A percentile compares a stretch with the other conserved stretches of the same genome.
Conservation (phyloP, 192 early-diverging fungal species). For the Diversispora eburnea region DNA sequence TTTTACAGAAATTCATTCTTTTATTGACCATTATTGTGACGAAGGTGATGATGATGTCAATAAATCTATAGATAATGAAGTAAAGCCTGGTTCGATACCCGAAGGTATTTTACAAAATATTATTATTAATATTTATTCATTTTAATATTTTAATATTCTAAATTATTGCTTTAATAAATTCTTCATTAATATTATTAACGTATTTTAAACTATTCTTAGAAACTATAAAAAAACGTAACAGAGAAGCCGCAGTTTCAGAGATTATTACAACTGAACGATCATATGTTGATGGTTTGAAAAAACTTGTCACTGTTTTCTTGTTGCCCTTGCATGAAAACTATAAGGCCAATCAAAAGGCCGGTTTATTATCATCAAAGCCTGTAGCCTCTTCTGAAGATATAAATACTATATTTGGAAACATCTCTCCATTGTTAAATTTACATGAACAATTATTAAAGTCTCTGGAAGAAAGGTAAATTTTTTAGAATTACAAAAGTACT, state of each 20-base stretch:
- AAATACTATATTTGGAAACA: slow-evolving; percentile 21
- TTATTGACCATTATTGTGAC: too few relatives aligned
- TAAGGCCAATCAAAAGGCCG: slow-evolving; percentile 21
- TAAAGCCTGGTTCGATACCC: too few relatives aligned
- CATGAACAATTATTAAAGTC: slow-evolving; percentile 22
- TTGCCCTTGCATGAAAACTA: slow-evolving; percentile 42
- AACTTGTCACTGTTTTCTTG: slow-evolving; percentile 55
- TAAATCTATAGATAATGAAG: too few relatives aligned
- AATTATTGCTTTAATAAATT: too few relatives aligned
- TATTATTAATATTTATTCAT: too few relatives aligned
- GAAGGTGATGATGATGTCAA: too few relatives aligned
- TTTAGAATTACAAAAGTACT: not conserved
- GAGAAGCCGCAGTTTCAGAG: slow-evolving; percentile 54
- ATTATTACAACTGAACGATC: slow-evolving; percentile 81
- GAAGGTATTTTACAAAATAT: too few relatives aligned
- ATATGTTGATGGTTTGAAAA: slow-evolving; percentile 78
- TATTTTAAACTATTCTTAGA: not conserved
- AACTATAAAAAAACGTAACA: slow-evolving; percentile 5
- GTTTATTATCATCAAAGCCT: slow-evolving; percentile 20
- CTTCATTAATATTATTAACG: too few relatives aligned
- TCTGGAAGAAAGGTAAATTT: slow-evolving; percentile 24
- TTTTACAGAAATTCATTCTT: too few relatives aligned
- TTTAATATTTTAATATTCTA: too few relatives aligned
- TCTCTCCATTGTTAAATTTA: slow-evolving; percentile 11
- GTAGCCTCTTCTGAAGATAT: slow-evolving; percentile 19